Percentiles rank a stretch among this genome's conserved stretches.
phyloP scores from a whole-genome alignment of 352 stramenopile species.

The Pythium phragmiticola region DNA sequence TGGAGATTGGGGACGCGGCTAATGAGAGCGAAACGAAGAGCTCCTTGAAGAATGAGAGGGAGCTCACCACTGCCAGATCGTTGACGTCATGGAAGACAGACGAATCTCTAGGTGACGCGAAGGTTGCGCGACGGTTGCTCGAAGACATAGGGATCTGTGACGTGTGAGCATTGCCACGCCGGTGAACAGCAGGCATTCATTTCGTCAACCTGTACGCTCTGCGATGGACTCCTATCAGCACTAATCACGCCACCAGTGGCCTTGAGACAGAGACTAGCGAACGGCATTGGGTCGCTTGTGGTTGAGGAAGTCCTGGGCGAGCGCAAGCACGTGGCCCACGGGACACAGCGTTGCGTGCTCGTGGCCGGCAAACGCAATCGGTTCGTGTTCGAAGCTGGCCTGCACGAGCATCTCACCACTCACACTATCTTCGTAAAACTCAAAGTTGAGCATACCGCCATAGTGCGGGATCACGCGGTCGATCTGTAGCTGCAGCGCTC shows the following conservation, averaged over 20 bases:
- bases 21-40: neutral
- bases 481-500: slow-evolving; percentile 59
- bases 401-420: slow-evolving; percentile 46
- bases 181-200: no score
- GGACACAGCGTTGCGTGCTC: slow-evolving; percentile 45
- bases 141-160: slow-evolving; percentile 17
- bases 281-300: slow-evolving; percentile 19
- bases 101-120: slow-evolving; percentile 23
- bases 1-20: neutral
- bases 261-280: neutral
- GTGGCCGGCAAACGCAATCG: slow-evolving; percentile 44
- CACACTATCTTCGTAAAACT: slow-evolving; percentile 51
- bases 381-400: slow-evolving; percentile 51
- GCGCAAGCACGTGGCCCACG: slow-evolving; percentile 52
- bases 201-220: neutral
- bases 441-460: slow-evolving; percentile 73
- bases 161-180: slow-evolving; percentile 16
- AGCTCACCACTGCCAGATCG: neutral
- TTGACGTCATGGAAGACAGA: slow-evolving; percentile 13
- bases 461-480: slow-evolving; percentile 58
- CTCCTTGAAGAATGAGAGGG: slow-evolving; percentile 19
- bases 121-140: slow-evolving; percentile 29
- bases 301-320: slow-evolving; percentile 47
- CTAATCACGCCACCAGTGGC: neutral
- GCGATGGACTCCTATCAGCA: neutral